Evolutionary conservation across 164 flowering plant species (phyloP).

Genomic region (Liquidambar formosana): DNA sequence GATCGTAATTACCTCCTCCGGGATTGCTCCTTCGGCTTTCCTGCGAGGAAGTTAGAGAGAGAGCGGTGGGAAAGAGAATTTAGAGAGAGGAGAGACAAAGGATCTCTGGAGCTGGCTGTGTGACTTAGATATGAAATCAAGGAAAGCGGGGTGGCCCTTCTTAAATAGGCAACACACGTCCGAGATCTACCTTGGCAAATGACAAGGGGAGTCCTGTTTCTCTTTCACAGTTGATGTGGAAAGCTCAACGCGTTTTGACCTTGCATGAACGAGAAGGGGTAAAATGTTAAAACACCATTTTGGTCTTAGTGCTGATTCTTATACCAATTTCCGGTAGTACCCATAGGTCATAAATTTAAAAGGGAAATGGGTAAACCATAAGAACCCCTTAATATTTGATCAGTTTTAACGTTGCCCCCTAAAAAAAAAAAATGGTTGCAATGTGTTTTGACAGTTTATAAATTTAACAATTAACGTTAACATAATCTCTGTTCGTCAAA

Average conservation of each 20-base stretch:
- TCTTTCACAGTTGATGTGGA: background rate
- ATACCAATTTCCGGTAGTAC: background rate
- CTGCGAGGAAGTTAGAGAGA: background rate
- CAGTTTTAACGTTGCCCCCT: no score
- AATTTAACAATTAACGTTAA: no score
- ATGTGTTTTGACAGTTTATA: no score
- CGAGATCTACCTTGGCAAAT: constrained; percentile 13
- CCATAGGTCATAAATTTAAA: background rate
- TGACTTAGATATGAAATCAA: background rate
- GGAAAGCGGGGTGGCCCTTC: background rate
- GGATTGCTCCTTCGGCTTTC: no score
- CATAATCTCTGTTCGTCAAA: no score
- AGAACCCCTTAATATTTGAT: no score
- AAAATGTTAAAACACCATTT: background rate
- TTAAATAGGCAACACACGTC: constrained; percentile 17
- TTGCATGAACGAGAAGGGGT: background rate
- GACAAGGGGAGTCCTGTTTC: constrained; percentile 4
- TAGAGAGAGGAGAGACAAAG: constrained; percentile 6
- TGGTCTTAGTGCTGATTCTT: background rate
- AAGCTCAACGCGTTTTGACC: background rate
- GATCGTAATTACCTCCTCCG: constrained; percentile 9
- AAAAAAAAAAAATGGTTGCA: no score
- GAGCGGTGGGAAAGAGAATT: background rate
- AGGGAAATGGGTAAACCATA: no score
- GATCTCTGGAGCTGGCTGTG: background rate